Evolutionary conservation across 306 rosid genomes (phyloP).

Genomic region (Lathyrus tuberosus): DNA sequence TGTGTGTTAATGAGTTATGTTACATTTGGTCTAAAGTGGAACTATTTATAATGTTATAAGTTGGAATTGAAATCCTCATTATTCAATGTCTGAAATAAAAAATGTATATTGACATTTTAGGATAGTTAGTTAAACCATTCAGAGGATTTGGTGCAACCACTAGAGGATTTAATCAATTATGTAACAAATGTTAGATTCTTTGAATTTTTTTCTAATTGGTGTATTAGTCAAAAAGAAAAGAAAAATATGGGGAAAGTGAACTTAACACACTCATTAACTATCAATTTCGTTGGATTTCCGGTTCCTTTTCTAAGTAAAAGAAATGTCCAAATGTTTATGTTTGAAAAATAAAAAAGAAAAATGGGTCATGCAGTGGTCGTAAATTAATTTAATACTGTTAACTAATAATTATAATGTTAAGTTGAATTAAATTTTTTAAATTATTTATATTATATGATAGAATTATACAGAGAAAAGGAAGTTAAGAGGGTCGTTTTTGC

Average conservation of each 20-base stretch:
- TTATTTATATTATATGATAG: too few species aligned
- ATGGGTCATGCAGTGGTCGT: too few species aligned
- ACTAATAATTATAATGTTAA: too few species aligned
- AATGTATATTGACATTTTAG: slow-evolving; percentile 32
- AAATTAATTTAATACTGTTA: too few species aligned
- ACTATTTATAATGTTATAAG: slow-evolving; percentile 54
- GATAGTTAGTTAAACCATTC: slow-evolving; percentile 54
- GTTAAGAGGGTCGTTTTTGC: too few species aligned
- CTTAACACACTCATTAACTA: not conserved
- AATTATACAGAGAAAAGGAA: too few species aligned
- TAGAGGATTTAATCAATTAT: slow-evolving; percentile 37
- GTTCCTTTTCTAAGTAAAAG: too few species aligned
- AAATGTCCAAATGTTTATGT: not conserved
- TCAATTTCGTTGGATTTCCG: not conserved
- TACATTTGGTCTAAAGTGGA: slow-evolving; percentile 25
- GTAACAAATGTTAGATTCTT: slow-evolving; percentile 41
- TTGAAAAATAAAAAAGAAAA: too few species aligned
- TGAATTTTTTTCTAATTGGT: too few species aligned
- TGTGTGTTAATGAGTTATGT: slow-evolving; percentile 38
- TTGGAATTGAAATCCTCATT: slow-evolving; percentile 27
- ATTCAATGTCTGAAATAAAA: slow-evolving; percentile 50
- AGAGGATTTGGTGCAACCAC: slow-evolving; percentile 91
- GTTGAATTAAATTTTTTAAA: too few species aligned
- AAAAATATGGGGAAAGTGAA: not conserved
- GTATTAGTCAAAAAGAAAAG: too few species aligned